Conservation (phyloP, 208 protist species). For the Wallacemonas collosoma region DNA sequence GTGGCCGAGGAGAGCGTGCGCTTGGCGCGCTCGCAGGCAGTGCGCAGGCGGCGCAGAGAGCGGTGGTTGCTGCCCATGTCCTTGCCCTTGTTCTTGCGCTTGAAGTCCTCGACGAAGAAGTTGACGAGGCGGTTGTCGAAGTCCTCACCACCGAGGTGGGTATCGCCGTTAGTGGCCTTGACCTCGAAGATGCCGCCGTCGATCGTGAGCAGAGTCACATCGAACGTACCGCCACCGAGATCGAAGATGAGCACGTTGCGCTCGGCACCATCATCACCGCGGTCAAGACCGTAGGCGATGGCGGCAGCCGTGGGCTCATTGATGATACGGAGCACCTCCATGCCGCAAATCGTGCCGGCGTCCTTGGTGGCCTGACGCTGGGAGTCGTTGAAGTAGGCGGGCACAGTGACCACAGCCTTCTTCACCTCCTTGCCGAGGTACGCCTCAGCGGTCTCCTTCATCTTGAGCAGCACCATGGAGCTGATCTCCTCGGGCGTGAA, state of each 20-base stretch:
- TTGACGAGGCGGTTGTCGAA: constrained; percentile 96
- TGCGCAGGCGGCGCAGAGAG: constrained; percentile 51
- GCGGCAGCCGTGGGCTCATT: constrained; percentile 99
- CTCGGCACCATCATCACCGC: constrained; percentile 47
- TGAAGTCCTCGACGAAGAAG: constrained; percentile 94
- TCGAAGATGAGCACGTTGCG: constrained; percentile 97
- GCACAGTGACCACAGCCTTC: constrained; percentile 98
- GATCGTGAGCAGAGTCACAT: constrained; percentile 98
- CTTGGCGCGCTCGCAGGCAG: constrained; percentile 95
- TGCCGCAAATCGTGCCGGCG: constrained; percentile 96
- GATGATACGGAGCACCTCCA: constrained; percentile 98
- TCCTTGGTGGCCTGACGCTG: constrained; percentile 98
- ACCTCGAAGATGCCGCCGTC: constrained; percentile 98
- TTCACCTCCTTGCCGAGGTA: constrained; percentile 89
- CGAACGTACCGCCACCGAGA: constrained; percentile 99
- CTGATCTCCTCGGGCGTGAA: constrained; percentile 98
- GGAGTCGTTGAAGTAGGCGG: constrained; percentile 99
- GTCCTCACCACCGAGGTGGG: constrained; percentile 99
- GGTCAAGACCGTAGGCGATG: constrained; percentile 97
- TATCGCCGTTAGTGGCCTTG: constrained; percentile 97
- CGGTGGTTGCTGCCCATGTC: constrained; percentile 39
- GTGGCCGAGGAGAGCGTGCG: constrained; percentile 93
- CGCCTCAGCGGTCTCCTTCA: constrained; percentile 97
- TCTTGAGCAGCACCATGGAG: constrained; percentile 95
- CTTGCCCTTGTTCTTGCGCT: constrained; percentile 83